A percentile compares a stretch with the other conserved stretches of the same genome.
Evolutionary conservation across 441 rosid genomes (phyloP).

Genomic region (Erodium texanum): DNA sequence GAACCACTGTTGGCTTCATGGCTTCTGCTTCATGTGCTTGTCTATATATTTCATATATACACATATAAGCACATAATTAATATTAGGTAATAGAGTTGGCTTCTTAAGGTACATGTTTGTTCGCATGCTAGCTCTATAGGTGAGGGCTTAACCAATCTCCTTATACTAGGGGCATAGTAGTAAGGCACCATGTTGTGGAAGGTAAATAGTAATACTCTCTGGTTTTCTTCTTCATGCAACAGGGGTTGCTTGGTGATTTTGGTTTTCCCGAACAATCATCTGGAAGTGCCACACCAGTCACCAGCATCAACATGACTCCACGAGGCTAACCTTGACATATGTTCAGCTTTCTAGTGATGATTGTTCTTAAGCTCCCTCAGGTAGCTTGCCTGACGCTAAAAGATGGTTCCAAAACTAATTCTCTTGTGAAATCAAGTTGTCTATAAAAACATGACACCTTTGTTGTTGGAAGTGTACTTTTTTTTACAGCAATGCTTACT

Average conservation of each 20-base stretch:
- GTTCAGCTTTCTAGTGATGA: neutral
- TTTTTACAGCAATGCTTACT: neutral
- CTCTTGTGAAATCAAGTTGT: neutral
- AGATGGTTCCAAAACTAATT: no score
- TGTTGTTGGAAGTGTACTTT: no score
- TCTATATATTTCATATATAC: neutral
- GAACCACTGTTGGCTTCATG: neutral
- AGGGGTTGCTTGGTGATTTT: slow-evolving; percentile 52
- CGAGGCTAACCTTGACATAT: no score
- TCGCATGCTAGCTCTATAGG: no score
- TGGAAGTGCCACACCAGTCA: slow-evolving; percentile 16
- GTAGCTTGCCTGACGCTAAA: no score
- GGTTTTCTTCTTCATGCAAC: slow-evolving; percentile 21
- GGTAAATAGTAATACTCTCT: neutral
- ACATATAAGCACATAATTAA: no score
- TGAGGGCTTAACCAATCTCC: no score
- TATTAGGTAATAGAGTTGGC: no score
- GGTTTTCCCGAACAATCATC: slow-evolving; percentile 41
- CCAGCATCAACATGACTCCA: slow-evolving; percentile 24
- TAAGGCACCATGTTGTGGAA: slow-evolving; percentile 1
- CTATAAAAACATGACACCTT: no score
- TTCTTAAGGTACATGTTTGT: no score
- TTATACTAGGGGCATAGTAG: no score
- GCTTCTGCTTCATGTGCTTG: neutral
- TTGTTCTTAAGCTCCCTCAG: neutral